Base-by-base conservation (phyloP, 257 asterid species). In the Solanum rostratum region DNA sequence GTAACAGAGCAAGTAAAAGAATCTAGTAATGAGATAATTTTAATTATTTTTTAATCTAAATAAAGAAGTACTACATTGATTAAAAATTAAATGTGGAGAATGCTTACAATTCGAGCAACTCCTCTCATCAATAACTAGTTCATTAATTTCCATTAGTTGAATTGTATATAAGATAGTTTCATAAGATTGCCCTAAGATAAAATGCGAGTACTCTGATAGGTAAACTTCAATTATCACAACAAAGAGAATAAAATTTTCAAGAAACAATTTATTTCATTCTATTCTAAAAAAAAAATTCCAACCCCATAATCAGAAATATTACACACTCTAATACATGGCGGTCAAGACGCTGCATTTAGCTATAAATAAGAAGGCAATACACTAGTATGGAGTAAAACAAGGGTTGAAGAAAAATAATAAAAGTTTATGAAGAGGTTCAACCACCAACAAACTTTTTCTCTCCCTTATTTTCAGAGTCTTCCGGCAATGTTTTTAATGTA, bases 401-500 rank as follows among this genome's bases (percentile, higher is more conserved):
- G 80, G 80, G 33, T 74, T 74, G 81, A 46, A 14, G 16, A 49
- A 49, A n/a, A 71, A 71, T 8, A 76, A 22, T 22, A 45, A 74
- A 76, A 76, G 82, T 76, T 76, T 7, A 49, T 3, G 24, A 24
- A 76, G 62, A 76, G 82, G 84, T 82, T 85, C 89, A 87, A 87
- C 89, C 55, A 85, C 89, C 89, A 87, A 81, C 87, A 53, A 89
- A 85, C 87, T 82, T 79, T 86, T 85, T 76, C 33, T 10, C 50
- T 10, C 85, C 87, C 59, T 66, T 83, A 76, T 24, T 76, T 76
- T 49, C 45, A 24, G 41, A 24, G 81, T 62, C 22, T 22, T 4
- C 86, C 76, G 74, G 85, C 85, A 83, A 73, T 20, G 82, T 39
- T 66, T 88, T 83, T 83, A 84, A 89, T 90, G 94, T 71, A 9